Percentiles rank a stretch among this genome's conserved stretches.
These are phyloP conservation scores for Psilocybe sp. DNA, from an alignment of 768 basidiomycete genomes.

Conservation along the genomic window DNA sequence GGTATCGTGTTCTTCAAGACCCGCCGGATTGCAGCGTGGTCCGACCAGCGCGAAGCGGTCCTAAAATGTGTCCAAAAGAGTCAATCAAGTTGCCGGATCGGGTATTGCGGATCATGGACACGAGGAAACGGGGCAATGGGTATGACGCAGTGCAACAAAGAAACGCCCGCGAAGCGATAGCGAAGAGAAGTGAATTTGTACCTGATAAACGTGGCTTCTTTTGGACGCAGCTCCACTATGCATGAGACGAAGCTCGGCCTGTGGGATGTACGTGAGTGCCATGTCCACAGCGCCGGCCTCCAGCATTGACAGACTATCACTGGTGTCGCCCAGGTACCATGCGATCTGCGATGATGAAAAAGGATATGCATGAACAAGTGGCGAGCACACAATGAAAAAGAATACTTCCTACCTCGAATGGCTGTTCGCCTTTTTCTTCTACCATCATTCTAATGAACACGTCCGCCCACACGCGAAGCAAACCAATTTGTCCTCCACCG, in stretches of 20 bases:
- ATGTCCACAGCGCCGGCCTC: constrained; percentile 42
- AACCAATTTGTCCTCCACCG: constrained; percentile 48
- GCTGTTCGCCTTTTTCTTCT: constrained; percentile 20
- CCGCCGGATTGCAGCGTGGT: constrained; percentile 44
- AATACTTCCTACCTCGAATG: constrained; percentile 28
- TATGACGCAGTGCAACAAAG: too few relatives aligned
- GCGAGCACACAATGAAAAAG: background rate
- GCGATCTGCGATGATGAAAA: constrained; percentile 34
- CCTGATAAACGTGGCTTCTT: constrained; percentile 43
- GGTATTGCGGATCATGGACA: background rate
- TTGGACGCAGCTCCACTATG: constrained; percentile 27
- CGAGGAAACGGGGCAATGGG: constrained; percentile 10
- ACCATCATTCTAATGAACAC: constrained; percentile 41
- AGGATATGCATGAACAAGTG: background rate
- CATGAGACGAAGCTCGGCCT: constrained; percentile 41
- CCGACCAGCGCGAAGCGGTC: constrained; percentile 54
- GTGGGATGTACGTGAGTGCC: constrained; percentile 51
- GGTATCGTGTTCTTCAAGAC: constrained; percentile 27
- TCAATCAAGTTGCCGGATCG: background rate
- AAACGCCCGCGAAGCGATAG: too few relatives aligned
- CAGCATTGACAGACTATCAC: constrained; percentile 43
- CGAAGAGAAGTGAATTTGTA: constrained; percentile 10
- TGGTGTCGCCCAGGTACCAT: constrained; percentile 59
- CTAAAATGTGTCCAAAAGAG: constrained; percentile 17
- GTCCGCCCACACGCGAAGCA: constrained; percentile 45